phyloP scores from a whole-genome alignment of 1,284 basidiomycete species.

The Wolfiporia cocos region DNA sequence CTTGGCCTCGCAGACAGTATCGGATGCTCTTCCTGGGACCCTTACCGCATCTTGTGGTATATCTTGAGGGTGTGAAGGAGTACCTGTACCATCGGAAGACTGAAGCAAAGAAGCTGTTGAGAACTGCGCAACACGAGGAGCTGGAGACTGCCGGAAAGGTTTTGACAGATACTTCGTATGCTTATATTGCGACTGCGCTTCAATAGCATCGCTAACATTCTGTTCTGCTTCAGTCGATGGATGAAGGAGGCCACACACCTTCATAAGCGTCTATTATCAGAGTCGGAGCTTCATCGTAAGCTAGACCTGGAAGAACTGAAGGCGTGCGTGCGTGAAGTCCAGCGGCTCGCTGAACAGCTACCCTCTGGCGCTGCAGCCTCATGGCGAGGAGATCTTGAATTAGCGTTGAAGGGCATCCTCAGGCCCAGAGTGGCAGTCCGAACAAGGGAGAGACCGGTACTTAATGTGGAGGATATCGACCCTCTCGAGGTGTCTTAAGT shows the following conservation, averaged over 20 bases:
- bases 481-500: too few relatives aligned
- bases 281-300: conserved; percentile 1
- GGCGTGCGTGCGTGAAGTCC: background rate
- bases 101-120: conserved; percentile 4
- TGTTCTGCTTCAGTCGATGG: background rate
- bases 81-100: conserved; percentile 27
- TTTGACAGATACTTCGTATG: conserved; percentile 2
- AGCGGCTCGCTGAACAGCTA: conserved; percentile 4
- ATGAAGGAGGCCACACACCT: background rate
- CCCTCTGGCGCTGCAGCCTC: conserved; percentile 11
- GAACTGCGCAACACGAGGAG: conserved; percentile 7
- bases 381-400: conserved; percentile 19
- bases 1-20: conserved; percentile 32
- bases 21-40: conserved; percentile 41
- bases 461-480: conserved; percentile 5
- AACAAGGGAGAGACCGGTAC: conserved; percentile 14
- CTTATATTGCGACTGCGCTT: background rate
- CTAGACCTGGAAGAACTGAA: conserved; percentile 3
- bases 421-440: conserved; percentile 13
- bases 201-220: conserved; percentile 11
- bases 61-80: conserved; percentile 31
- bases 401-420: conserved; percentile 21
- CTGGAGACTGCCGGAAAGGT: conserved; percentile 13
- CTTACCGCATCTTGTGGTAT: conserved; percentile 41
- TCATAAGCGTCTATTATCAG: background rate